Conservation (phyloP, 1,284 basidiomycete genomes). For the Puccinia coronata region DNA sequence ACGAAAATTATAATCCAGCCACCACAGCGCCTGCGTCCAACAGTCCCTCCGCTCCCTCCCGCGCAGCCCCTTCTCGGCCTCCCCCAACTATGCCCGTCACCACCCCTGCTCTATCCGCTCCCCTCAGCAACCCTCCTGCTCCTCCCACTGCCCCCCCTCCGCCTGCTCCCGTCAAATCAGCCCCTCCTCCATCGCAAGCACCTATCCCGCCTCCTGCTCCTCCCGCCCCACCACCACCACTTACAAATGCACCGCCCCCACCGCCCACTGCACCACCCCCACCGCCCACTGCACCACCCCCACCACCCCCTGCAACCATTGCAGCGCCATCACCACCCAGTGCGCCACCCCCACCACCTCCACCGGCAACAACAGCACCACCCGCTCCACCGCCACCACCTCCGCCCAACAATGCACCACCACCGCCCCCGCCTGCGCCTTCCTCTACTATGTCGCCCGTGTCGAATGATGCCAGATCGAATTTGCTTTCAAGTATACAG, state of each 20-base stretch:
- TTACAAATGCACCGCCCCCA: slow-evolving; percentile 18
- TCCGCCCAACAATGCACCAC: slow-evolving; percentile 54
- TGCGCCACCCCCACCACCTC: slow-evolving; percentile 23
- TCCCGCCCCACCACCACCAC: slow-evolving; percentile 29
- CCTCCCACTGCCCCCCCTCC: slow-evolving; percentile 19
- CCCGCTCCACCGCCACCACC: slow-evolving; percentile 58
- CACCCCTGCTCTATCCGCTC: slow-evolving; percentile 12
- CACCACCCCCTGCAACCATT: slow-evolving; percentile 16
- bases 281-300: slow-evolving; percentile 9
- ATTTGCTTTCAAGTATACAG: slow-evolving; percentile 70
- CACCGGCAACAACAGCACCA: slow-evolving; percentile 51
- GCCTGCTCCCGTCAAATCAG: not conserved
- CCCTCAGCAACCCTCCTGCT: not conserved
- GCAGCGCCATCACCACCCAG: slow-evolving; percentile 13
- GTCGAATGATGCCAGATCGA: slow-evolving; percentile 56
- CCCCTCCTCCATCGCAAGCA: not conserved
- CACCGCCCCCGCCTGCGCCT: slow-evolving; percentile 56
- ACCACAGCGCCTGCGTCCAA: slow-evolving; percentile 56
- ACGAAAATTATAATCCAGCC: slow-evolving; percentile 46
- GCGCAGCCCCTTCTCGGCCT: slow-evolving; percentile 18
- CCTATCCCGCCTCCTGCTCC: slow-evolving; percentile 9
- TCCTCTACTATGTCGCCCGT: slow-evolving; percentile 5
- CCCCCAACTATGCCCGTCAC: slow-evolving; percentile 13
- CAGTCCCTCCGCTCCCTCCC: slow-evolving; percentile 52
- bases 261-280: slow-evolving; percentile 20